Conservation (phyloP, 192 early-diverging fungal species). For the Chytriomyces confervae region DNA sequence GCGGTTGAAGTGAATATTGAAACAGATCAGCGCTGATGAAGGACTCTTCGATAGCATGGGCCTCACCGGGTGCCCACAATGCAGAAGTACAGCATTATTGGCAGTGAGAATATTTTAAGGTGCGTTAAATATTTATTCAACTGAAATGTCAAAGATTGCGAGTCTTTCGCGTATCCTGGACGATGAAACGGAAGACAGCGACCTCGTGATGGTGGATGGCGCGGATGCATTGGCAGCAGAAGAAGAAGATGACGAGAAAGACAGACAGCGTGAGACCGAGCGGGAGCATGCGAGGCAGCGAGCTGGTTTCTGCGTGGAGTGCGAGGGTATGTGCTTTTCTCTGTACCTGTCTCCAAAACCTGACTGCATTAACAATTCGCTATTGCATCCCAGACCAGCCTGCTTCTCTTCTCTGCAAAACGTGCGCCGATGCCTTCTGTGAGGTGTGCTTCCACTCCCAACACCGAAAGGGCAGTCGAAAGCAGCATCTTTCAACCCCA, state of each 20-base stretch:
- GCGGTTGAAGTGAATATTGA: not conserved
- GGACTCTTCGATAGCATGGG: not conserved
- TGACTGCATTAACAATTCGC: not conserved
- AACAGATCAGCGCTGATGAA: not conserved
- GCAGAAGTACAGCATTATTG: slow-evolving; percentile 71
- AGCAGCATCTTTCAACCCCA: not conserved
- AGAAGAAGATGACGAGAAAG: slow-evolving; percentile 43
- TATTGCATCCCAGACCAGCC: slow-evolving; percentile 50
- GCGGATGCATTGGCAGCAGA: slow-evolving; percentile 26
- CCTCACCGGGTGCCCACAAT: slow-evolving; percentile 80
- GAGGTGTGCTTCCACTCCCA: not conserved
- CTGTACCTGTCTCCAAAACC: not conserved
- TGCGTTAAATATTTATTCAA: not conserved
- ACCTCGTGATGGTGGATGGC: slow-evolving; percentile 44
- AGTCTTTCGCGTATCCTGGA: slow-evolving; percentile 10
- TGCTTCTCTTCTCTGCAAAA: slow-evolving; percentile 72
- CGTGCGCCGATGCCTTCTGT: slow-evolving; percentile 68
- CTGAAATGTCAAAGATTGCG: not conserved
- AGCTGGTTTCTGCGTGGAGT: slow-evolving; percentile 88
- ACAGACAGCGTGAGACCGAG: slow-evolving; percentile 23
- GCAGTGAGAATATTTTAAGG: not conserved
- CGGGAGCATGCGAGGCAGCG: not conserved
- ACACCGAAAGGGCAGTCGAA: not conserved
- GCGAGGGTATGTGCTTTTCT: slow-evolving; percentile 52
- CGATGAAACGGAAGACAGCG: slow-evolving; percentile 36